Evolutionary conservation across 176 grass and related monocot genomes (phyloP).

Genomic region (Oropetium thomaeum): DNA sequence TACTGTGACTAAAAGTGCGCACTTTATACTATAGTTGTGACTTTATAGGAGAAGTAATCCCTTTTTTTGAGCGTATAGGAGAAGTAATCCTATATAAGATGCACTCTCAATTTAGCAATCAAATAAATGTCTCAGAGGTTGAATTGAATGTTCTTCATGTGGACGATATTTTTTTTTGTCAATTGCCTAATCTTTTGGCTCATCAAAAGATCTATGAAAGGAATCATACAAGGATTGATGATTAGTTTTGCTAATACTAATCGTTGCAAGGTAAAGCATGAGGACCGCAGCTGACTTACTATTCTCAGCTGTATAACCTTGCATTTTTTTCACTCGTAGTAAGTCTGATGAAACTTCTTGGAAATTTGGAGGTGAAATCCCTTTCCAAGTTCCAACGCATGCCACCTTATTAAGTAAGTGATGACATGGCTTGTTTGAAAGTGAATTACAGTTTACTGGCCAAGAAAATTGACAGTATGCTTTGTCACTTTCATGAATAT

Average conservation of each 20-base stretch:
- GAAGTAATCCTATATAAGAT: neutral
- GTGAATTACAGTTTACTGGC: neutral
- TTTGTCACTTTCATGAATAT: conserved; percentile 5
- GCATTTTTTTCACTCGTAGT: neutral
- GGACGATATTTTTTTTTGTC: neutral
- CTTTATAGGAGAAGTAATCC: neutral
- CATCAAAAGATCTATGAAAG: neutral
- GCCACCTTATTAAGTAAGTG: neutral
- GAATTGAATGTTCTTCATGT: neutral
- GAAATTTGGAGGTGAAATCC: neutral
- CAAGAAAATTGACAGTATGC: neutral
- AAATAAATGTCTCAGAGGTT: neutral
- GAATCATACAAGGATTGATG: neutral
- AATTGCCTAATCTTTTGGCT: neutral
- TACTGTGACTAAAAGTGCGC: neutral
- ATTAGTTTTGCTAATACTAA: neutral
- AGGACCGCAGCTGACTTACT: neutral
- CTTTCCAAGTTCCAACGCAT: neutral
- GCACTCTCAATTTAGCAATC: neutral
- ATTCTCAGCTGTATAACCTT: neutral
- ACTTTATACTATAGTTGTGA: neutral
- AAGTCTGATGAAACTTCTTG: neutral
- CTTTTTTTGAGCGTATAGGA: too few species aligned
- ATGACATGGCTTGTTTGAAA: neutral
- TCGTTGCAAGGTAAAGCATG: neutral